Base-by-base conservation (phyloP, 2,329 filamentous ascomycete genomes). In the Pestalotiopsis sp. region DNA sequence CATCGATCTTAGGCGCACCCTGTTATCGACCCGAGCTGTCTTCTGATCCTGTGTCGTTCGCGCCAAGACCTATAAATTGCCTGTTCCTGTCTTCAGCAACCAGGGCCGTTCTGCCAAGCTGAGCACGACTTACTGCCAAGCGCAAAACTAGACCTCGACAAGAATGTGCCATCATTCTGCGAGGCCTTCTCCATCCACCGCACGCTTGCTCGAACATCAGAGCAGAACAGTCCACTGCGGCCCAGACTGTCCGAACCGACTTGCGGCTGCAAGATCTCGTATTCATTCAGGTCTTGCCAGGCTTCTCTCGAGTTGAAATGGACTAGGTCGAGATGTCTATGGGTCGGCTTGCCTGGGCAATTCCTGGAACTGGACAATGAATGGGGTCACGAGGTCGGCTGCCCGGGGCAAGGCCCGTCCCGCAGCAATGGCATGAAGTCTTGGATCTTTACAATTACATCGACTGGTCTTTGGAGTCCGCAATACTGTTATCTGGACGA, bases 121-220 rank as follows among this genome's bases (percentile, higher is more conserved):
- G 36, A 66, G 52, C 63, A 66, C 63, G 63, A 49, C 63, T 64
- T 66, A 17, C 31, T 66, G 63, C 63, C 63, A 66, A 66, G 63
- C 63, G n/a, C 49, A 66, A 36, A 75, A 70, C 76, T 77, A 77
- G 64, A 68, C 76, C 74, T 64, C 73, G 75, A 77, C 70, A 71
- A 77, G 76, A 77, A 77, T 77, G 76, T 77, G 74, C 67, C 68
- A 76, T 74, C 65, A 66, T 71, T 67, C 59, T 71, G 66, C 70
- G 17, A 58, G 59, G 58, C 66, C 65, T 12, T 27, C 13, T 20
- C n/a, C 39, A 59, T 56, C 13, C 59, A 58, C 61, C 23, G 36
- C 49, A 66, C 59, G 36, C 41, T 56, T 27, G n/a, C n/a, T 52
- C 38, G 20, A 25, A 14, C 27, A 23, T 14, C 41, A 58, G 27